Evolutionary conservation across 1,284 basidiomycete species (phyloP).

Genomic region (Tilletia walkeri): DNA sequence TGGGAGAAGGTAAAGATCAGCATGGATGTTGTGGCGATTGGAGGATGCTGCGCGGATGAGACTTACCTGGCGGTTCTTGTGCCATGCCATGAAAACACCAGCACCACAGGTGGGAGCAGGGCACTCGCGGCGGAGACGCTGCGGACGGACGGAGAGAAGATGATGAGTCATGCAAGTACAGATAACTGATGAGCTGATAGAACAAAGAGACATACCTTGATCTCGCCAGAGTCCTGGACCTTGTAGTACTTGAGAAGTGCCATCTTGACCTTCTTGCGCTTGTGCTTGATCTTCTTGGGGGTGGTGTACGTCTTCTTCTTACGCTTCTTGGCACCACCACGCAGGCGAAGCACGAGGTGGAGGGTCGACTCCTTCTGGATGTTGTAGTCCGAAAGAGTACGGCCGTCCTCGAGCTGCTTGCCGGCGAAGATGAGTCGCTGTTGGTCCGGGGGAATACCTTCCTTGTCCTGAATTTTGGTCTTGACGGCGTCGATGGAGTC

Average conservation of each 20-base stretch:
- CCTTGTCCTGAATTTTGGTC: slow-evolving; percentile 62
- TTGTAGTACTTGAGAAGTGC: slow-evolving; percentile 99
- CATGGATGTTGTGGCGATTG: not conserved
- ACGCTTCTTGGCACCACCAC: slow-evolving; percentile 97
- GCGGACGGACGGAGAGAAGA: slow-evolving; percentile 50
- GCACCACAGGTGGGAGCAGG: slow-evolving; percentile 60
- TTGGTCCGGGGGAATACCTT: slow-evolving; percentile 86
- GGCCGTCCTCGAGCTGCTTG: slow-evolving; percentile 75
- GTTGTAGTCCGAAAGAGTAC: slow-evolving; percentile 66
- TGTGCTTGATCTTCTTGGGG: slow-evolving; percentile 99
- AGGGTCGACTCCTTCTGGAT: slow-evolving; percentile 67
- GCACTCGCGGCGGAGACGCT: slow-evolving; percentile 96
- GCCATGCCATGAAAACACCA: slow-evolving; percentile 55
- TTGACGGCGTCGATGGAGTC: slow-evolving; percentile 57
- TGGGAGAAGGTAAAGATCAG: not conserved
- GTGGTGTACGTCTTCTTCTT: slow-evolving; percentile 99
- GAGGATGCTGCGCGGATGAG: not conserved
- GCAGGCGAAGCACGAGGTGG: slow-evolving; percentile 62
- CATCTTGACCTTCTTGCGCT: slow-evolving; percentile 99
- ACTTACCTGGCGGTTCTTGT: slow-evolving; percentile 51
- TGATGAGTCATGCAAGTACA: not conserved
- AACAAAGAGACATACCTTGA: slow-evolving; percentile 57
- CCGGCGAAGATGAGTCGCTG: slow-evolving; percentile 97
- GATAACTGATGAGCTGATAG: not conserved
- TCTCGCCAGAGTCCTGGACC: slow-evolving; percentile 98